Evolutionary conservation across 257 asterid genomes (phyloP), one percentile per base, ranked within the genome.

Genomic region (Pogostemon cablin): DNA sequence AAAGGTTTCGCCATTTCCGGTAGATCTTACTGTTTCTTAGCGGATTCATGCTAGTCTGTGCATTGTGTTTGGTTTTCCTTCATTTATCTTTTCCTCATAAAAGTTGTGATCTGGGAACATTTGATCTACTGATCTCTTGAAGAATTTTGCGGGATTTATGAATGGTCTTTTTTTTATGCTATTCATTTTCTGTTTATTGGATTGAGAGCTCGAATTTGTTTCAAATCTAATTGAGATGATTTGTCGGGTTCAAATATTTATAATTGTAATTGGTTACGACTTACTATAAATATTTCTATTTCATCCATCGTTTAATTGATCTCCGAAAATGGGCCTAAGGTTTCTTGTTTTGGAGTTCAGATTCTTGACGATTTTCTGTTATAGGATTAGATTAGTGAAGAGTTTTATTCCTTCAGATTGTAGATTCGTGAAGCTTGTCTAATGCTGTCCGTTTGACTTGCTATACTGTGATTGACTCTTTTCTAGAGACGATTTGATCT

Each of bases 401-500:
- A 34, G 57, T 47, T 69, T 76, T 39, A 72, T 15, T 60, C 12
- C 50, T 34, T 75, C 54, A 69, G n/a, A 78, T 68, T 78, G 66
- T 41, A 50, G 69, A 57, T 34, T 35, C 10, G 10, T 35, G 17
- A 34, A 35, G 62, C 62, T 32, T 34, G 68, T 66, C 63, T 57
- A 53, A 35, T 46, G 59, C 37, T 34, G 63, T 57, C 43, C 8
- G 11, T 57, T 34, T 42, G 72, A 72, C 75, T 81, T 64, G 69
- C 9, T 62, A 68, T 64, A 66, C 62, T 68, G 86, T 6, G 76
- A 60, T 68, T 81, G 80, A 83, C 73, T 68, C 68, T 83, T 69
- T 69, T 20, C 43, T 3, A 2, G 64, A 71, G 83, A 75, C 67
- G 54, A 75, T 67, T 73, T 68, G 95, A 88, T 89, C 95, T 78